Evolutionary conservation across 2,329 filamentous ascomycete species (phyloP).

Genomic region (Xylaria sp.): DNA sequence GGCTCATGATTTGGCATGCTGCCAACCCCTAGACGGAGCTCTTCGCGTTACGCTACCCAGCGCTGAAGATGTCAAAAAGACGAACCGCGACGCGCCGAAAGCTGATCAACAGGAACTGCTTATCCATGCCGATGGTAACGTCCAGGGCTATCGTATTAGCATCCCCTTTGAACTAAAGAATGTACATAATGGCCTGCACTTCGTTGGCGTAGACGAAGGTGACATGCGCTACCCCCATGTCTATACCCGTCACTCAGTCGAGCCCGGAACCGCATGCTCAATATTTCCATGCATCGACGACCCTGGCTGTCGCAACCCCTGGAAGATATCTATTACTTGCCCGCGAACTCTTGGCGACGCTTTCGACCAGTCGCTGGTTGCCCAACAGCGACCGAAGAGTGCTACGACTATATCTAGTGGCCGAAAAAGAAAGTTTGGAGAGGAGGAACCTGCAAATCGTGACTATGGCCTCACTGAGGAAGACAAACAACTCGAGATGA

Average conservation of each 20-base stretch:
- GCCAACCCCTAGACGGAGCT: conserved; percentile 61
- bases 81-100: conserved; percentile 41
- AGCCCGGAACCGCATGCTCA: conserved; percentile 79
- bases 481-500: conserved; percentile 86
- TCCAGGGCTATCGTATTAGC: conserved; percentile 55
- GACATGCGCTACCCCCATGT: conserved; percentile 88
- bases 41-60: conserved; percentile 50
- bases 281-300: conserved; percentile 96
- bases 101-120: conserved; percentile 48
- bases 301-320: conserved; percentile 77
- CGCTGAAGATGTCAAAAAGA: conserved; percentile 42
- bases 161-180: conserved; percentile 80
- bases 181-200: conserved; percentile 87
- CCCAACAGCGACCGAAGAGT: conserved; percentile 43
- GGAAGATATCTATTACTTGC: conserved; percentile 87
- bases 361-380: conserved; percentile 55
- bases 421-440: conserved; percentile 48
- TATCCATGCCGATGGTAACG: conserved; percentile 37
- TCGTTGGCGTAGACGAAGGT: conserved; percentile 80
- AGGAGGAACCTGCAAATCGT: conserved; percentile 45
- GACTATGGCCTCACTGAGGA: conserved; percentile 66
- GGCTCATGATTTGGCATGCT: conserved; percentile 60
- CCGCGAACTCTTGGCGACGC: conserved; percentile 86
- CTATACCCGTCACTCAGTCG: conserved; percentile 82
- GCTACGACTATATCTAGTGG: conserved; percentile 36